Evolutionary conservation across 208 protist species (phyloP).

Genomic region (Leptomonas seymouri): DNA sequence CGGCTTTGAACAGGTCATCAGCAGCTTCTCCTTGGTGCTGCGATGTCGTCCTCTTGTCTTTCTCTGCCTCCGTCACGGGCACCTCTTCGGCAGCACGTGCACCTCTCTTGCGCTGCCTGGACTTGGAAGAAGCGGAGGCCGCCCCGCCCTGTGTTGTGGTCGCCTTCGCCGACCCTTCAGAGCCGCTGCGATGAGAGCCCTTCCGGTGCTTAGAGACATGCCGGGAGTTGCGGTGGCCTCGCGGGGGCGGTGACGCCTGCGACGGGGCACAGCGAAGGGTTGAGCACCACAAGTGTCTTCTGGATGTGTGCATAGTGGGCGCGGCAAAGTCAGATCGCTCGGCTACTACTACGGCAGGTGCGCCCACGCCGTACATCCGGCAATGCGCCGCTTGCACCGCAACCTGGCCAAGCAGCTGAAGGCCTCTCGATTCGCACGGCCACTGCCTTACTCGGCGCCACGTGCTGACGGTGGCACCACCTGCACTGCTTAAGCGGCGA

Average conservation of each 20-base stretch:
- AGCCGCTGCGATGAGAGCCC: background rate
- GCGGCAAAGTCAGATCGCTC: background rate
- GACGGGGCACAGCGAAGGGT: background rate
- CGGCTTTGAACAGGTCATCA: background rate
- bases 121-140: background rate
- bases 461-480: background rate
- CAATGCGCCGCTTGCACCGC: background rate
- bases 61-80: background rate
- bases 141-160: background rate
- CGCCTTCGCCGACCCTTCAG: background rate
- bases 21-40: background rate
- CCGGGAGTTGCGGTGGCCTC: background rate
- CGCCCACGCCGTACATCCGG: background rate
- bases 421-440: background rate
- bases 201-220: background rate
- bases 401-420: background rate
- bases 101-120: background rate
- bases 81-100: background rate
- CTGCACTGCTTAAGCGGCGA: background rate
- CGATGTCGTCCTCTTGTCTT: background rate
- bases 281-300: background rate
- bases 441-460: background rate
- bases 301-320: background rate
- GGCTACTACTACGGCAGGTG: background rate
- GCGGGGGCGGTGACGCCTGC: background rate